These are phyloP conservation scores for Colletotrichum eleusines DNA, from an alignment of 2,329 filamentous ascomycete species.

Conservation along the genomic window DNA sequence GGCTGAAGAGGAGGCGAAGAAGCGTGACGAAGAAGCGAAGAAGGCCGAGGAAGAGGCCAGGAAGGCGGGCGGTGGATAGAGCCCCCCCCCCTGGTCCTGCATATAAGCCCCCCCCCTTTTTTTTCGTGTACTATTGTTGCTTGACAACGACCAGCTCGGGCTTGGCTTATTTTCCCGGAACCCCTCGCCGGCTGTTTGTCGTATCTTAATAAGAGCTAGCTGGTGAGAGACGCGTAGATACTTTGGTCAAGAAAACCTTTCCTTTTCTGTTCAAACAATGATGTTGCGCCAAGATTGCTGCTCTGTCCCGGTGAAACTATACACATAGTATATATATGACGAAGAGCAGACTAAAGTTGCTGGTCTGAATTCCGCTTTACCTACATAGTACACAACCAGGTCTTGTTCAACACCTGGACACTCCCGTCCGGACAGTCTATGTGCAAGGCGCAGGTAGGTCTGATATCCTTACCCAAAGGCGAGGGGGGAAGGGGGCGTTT, in stretches of 20 bases:
- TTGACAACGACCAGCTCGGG: constrained; percentile 3
- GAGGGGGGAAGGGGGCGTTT: too few species aligned
- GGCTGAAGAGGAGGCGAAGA: constrained; percentile 26
- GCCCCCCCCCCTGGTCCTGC: background rate
- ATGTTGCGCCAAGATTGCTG: background rate
- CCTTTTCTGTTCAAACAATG: background rate
- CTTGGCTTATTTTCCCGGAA: background rate
- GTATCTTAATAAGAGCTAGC: constrained; percentile 11
- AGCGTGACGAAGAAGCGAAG: constrained; percentile 27
- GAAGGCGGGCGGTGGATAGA: constrained; percentile 36
- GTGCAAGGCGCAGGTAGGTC: too few species aligned
- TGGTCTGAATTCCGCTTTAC: too few species aligned
- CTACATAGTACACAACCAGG: background rate
- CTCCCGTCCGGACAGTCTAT: too few species aligned
- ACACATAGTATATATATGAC: background rate
- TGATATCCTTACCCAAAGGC: too few species aligned
- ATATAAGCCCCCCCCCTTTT: constrained; percentile 2
- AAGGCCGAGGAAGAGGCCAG: constrained; percentile 34
- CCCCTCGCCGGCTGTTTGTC: background rate
- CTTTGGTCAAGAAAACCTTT: background rate
- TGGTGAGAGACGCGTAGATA: constrained; percentile 20
- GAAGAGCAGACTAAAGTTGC: background rate
- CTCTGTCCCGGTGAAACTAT: background rate
- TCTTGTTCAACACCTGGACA: background rate
- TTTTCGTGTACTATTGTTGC: constrained; percentile 13